Conservation (phyloP, 345 rosid species). For the Brassica juncea region DNA sequence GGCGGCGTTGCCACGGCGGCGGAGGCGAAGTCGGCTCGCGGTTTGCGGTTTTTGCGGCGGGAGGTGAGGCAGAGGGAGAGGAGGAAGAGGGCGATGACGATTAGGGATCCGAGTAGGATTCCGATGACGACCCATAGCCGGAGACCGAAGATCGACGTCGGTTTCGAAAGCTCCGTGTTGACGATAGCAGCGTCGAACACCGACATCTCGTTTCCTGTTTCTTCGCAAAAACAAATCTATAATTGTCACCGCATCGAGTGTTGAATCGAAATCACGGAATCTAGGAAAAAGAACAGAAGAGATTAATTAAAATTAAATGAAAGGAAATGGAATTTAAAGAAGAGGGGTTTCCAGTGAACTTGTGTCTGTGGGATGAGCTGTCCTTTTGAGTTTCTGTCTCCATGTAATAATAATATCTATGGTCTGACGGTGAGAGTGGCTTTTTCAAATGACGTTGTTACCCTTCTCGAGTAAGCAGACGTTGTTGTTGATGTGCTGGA, state of each 20-base stretch:
- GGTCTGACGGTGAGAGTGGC: not conserved
- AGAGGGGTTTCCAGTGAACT: not conserved
- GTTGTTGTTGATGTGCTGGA: not conserved
- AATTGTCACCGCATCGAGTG: not conserved
- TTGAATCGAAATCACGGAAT: not conserved
- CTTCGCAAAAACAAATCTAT: not conserved
- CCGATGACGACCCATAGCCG: constrained; percentile 92
- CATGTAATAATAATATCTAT: not conserved
- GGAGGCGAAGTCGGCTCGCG: constrained; percentile 31
- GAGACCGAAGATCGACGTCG: constrained; percentile 86
- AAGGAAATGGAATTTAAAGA: not conserved
- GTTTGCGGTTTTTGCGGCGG: constrained; percentile 58
- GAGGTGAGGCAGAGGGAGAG: constrained; percentile 85
- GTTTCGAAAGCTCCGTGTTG: constrained; percentile 78
- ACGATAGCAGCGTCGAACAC: constrained; percentile 65
- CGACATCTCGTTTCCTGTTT: constrained; percentile 47
- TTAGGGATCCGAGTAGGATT: constrained; percentile 75
- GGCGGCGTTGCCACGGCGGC: constrained; percentile 56
- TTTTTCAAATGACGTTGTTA: not conserved
- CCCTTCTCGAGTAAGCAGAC: not conserved
- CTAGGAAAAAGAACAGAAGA: not conserved
- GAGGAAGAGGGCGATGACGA: constrained; percentile 80
- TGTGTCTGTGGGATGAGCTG: not conserved
- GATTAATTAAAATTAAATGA: not conserved
- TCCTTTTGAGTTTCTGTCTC: not conserved